Evolutionary conservation across 2,329 filamentous ascomycete genomes (phyloP), one percentile per base, ranked within the genome.

Genomic region (Cytospora piceicola): DNA sequence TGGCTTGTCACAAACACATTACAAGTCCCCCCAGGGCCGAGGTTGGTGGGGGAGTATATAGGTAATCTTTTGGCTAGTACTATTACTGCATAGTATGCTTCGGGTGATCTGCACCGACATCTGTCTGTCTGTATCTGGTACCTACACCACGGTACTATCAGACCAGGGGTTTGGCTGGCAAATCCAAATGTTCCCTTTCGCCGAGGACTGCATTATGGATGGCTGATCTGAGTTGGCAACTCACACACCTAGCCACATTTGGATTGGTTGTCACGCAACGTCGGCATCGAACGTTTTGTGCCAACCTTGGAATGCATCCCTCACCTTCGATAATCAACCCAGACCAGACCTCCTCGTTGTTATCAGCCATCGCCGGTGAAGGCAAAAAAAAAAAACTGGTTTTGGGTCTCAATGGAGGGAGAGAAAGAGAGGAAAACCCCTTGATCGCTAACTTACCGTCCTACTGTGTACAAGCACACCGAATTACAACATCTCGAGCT

Each of bases 221-320:
- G 39, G 53, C 61, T 57, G 61, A 63, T 63, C 61, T 63, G 61
- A 63, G 61, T 63, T 63, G 54, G 61, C 61, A 63, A 57, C 42
- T 46, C 53, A 62, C 53, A 17, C 12, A 29, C 42, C 53, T 63
- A 63, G 53, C 61, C 61, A 57, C 17, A 63, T 63, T 32, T 57
- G 61, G 61, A 63, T 30, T 63, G 61, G 61, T 42, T 29, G 61
- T 63, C 61, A 52, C 61, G 61, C 61, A 63, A 63, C 53, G 39
- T 53, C 56, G 61, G 39, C 61, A 63, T 46, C 53, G 53, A 55
- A 24, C 46, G 20, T 49, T 49, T 24, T 7, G 46, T 9, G 46
- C 24, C n/a, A 22, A 36, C 34, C 34, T 15, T 36, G 34, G 34
- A 36, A 24, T 49, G 46, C 46, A 49, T 49, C 22, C 46, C 9